Percentiles rank a stretch among this genome's conserved stretches.
Conservation (phyloP, 148 eudicot species). For the Nepenthes gracilis region DNA sequence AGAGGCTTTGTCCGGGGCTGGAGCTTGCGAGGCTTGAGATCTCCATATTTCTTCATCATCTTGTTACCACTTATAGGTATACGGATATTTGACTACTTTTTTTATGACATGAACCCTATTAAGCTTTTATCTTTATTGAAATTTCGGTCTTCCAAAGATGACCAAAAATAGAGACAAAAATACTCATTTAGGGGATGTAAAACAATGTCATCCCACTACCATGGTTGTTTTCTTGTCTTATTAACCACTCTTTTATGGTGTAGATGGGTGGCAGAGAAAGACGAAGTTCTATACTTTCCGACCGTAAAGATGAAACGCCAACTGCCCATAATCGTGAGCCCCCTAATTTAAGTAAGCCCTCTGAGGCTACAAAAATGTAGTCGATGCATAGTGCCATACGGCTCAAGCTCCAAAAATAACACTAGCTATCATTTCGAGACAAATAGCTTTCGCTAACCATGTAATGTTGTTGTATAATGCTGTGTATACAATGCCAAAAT, state of each 20-base stretch:
- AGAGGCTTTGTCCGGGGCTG: constrained; percentile 82
- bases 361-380: too few species aligned
- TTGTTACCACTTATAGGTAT: constrained; percentile 73
- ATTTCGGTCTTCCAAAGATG: neutral
- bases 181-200: neutral
- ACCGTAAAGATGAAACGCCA: constrained; percentile 75
- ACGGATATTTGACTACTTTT: too few species aligned
- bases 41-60: constrained; percentile 78
- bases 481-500: too few species aligned
- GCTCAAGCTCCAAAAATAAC: too few species aligned
- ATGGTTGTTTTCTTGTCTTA: too few species aligned
- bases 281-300: constrained; percentile 76
- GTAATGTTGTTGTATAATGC: too few species aligned
- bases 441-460: too few species aligned
- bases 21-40: constrained; percentile 87
- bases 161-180: neutral
- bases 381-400: too few species aligned
- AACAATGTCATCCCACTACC: neutral
- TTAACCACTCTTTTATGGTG: neutral
- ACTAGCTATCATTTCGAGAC: too few species aligned
- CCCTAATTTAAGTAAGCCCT: constrained; percentile 1
- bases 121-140: neutral
- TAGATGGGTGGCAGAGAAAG: constrained; percentile 79
- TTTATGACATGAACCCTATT: neutral
- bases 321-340: constrained; percentile 51